Evolutionary conservation across 139 green algal species (phyloP).

Genomic region (Tetradesmus obliquus): DNA sequence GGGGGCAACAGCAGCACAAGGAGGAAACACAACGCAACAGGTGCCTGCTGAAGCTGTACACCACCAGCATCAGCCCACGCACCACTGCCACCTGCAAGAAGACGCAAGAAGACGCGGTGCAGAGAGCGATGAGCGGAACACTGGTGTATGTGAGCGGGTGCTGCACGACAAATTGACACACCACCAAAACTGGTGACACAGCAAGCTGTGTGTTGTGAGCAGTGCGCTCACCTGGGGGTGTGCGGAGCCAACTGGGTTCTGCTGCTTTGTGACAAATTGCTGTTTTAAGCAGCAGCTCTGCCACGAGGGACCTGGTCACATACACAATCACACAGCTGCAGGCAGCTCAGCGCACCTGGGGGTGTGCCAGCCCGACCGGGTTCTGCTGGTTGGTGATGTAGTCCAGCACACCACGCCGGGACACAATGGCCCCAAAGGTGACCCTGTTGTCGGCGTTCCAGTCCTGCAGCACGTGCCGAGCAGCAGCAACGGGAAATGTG

Average conservation of each 20-base stretch:
- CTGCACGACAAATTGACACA: no score
- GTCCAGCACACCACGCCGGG: slow-evolving; percentile 11
- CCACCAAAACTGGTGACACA: no score
- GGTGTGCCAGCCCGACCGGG: slow-evolving; percentile 22
- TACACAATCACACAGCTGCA: no score
- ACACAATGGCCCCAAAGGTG: slow-evolving; percentile 22
- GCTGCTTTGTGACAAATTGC: background rate
- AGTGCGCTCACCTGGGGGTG: background rate
- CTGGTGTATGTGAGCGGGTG: no score
- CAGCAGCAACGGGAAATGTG: background rate
- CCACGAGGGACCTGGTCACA: no score
- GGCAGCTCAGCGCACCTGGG: background rate
- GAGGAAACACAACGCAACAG: background rate
- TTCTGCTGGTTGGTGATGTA: slow-evolving; percentile 11
- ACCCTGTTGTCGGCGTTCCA: slow-evolving; percentile 30
- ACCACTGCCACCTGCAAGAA: slow-evolving; percentile 13
- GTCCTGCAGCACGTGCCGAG: background rate
- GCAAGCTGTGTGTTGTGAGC: no score
- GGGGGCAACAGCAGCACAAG: no score
- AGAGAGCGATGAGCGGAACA: no score
- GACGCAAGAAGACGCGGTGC: no score
- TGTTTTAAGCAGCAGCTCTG: no score
- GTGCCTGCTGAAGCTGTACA: slow-evolving; percentile 31
- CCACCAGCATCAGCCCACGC: slow-evolving; percentile 28
- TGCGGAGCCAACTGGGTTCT: slow-evolving; percentile 21